Evolutionary conservation across 2,329 filamentous ascomycete species (phyloP), one percentile per base, ranked within the genome.

Genomic region (Penicillium sp.): DNA sequence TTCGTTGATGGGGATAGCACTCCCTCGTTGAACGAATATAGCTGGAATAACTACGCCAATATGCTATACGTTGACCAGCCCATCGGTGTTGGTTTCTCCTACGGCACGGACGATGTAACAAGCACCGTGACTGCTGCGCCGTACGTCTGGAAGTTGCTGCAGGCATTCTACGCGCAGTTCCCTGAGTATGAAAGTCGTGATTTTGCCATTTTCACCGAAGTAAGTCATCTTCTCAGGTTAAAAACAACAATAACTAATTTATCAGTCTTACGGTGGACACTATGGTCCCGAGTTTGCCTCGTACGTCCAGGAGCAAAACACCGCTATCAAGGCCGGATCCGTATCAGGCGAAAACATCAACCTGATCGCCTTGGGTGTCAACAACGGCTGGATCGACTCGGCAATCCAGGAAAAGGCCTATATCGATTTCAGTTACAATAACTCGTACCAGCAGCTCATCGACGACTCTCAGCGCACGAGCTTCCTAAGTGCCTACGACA

Each of bases 361-460:
- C 45, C 76, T 87, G n/a, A 78, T 84, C 7, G 82, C 84, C 0
- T 76, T 88, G 8, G 82, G 84, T 15, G 80, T 88, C 63, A 83
- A 86, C 73, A 87, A 87, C 68, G 84, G 83, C 28, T 86, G 83
- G 76, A 80, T 85, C 61, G 85, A 88, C 65, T 73, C 79, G 9
- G 70, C 72, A 15, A 70, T 75, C 2, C 80, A 83, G 63, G 79
- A 81, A 57, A 78, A 80, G 7, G 71, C 75, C 3, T 81, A 82
- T 63, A 74, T 81, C 7, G 76, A 79, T 19, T 83, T 79, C 58
- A 77, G 79, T 9, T 78, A 78, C 65, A 82, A 82, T 66, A 85
- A 84, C 68, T 74, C 76, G 17, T 82, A 82, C 68, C 76, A 76
- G 28, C 68, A 73, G 17, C 69, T 83, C 24, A 82, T 83, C 68